Conservation (phyloP, 2,329 filamentous ascomycete species). For the Akanthomyces dipterigenus region DNA sequence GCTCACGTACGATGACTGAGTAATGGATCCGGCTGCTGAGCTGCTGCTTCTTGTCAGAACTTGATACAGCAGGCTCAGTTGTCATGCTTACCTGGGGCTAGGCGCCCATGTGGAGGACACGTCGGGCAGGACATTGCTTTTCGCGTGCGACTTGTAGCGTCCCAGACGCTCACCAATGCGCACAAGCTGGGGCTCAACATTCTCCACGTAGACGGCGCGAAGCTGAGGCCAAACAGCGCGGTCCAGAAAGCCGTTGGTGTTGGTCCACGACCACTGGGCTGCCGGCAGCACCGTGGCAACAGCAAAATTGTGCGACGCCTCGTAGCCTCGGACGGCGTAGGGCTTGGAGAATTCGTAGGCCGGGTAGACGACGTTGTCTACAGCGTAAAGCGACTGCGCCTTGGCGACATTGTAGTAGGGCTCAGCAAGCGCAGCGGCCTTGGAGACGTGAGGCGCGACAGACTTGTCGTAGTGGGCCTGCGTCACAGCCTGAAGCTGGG, state of each 20-base stretch:
- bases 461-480: slow-evolving; percentile 61
- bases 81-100: slow-evolving; percentile 12
- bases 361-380: slow-evolving; percentile 67
- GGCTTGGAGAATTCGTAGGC: slow-evolving; percentile 68
- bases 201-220: slow-evolving; percentile 75
- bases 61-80: neutral
- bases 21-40: slow-evolving; percentile 8
- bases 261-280: slow-evolving; percentile 62
- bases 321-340: slow-evolving; percentile 64
- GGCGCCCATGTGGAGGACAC: neutral
- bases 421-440: slow-evolving; percentile 46
- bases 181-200: slow-evolving; percentile 90
- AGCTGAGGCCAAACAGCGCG: slow-evolving; percentile 75
- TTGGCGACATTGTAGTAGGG: slow-evolving; percentile 69
- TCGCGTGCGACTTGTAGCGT: slow-evolving; percentile 49
- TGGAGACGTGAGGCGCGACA: slow-evolving; percentile 68
- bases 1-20: slow-evolving; percentile 24
- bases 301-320: slow-evolving; percentile 58
- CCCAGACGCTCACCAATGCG: slow-evolving; percentile 88
- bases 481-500: slow-evolving; percentile 54
- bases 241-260: slow-evolving; percentile 63
- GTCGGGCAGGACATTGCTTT: slow-evolving; percentile 18
- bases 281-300: slow-evolving; percentile 66
- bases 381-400: slow-evolving; percentile 59
- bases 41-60: neutral